A percentile compares a stretch with the other conserved stretches of the same genome.
These are phyloP conservation scores for Saksenaea oblongispora DNA, from an alignment of 371 early-diverging fungal genomes.

Conservation along the genomic window DNA sequence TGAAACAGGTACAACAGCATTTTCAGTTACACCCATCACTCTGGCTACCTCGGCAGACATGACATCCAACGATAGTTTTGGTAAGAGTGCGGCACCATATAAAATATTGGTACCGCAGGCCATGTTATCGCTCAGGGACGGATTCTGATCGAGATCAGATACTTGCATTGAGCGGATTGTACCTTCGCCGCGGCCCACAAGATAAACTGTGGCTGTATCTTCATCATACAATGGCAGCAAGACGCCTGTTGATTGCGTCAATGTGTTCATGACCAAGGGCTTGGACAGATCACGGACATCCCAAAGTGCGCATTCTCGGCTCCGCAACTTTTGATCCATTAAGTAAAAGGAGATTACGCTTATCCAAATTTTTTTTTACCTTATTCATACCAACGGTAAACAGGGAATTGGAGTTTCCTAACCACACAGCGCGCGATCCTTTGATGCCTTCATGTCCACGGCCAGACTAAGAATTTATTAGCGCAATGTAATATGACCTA, in stretches of 20 bases:
- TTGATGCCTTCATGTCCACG: slow-evolving; percentile 65
- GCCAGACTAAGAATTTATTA: slow-evolving; percentile 31
- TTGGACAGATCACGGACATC: slow-evolving; percentile 60
- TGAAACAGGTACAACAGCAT: slow-evolving; percentile 65
- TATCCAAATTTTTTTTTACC: slow-evolving; percentile 15
- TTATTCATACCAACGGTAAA: slow-evolving; percentile 72
- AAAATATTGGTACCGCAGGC: slow-evolving; percentile 45
- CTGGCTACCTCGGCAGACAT: slow-evolving; percentile 80
- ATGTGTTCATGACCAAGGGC: slow-evolving; percentile 49
- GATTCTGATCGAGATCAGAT: slow-evolving; percentile 32
- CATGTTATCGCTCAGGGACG: slow-evolving; percentile 52
- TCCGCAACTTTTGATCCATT: slow-evolving; percentile 40
- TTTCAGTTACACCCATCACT: slow-evolving; percentile 55
- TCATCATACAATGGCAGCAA: slow-evolving; percentile 74
- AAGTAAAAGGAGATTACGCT: not conserved
- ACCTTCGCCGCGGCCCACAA: slow-evolving; percentile 72
- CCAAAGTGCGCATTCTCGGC: slow-evolving; percentile 74
- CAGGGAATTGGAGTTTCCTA: slow-evolving; percentile 61
- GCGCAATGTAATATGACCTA: not conserved
- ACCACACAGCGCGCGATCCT: slow-evolving; percentile 67
- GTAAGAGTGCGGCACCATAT: slow-evolving; percentile 64
- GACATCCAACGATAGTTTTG: slow-evolving; percentile 71
- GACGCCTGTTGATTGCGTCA: slow-evolving; percentile 68
- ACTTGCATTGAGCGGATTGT: slow-evolving; percentile 67
- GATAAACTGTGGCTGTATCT: slow-evolving; percentile 73